phyloP scores from a whole-genome alignment of 345 rosid species.

The Eucalyptus decipiens region DNA sequence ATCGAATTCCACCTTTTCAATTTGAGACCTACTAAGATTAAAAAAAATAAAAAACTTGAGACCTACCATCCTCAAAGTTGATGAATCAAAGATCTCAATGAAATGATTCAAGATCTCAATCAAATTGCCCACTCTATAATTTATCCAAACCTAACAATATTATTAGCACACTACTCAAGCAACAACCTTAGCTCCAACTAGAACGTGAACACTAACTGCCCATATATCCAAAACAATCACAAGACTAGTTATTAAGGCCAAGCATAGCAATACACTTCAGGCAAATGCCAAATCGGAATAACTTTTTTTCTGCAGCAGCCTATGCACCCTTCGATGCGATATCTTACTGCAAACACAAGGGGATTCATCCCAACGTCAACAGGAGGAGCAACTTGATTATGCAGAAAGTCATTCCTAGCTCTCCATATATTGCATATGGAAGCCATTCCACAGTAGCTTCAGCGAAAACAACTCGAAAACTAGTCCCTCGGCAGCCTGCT shows the following conservation, averaged over 20 bases:
- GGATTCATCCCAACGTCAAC: neutral
- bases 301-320: neutral
- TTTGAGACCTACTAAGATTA: too few relatives aligned
- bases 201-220: neutral
- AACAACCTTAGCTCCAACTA: neutral
- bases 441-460: neutral
- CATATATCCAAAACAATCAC: neutral
- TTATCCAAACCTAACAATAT: too few relatives aligned
- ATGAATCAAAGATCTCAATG: too few relatives aligned
- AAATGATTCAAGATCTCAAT: too few relatives aligned
- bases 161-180: neutral
- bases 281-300: neutral
- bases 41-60: too few relatives aligned
- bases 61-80: too few relatives aligned
- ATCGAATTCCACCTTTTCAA: too few relatives aligned
- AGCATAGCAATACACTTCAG: neutral
- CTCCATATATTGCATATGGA: neutral
- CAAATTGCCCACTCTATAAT: too few relatives aligned
- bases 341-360: too few relatives aligned
- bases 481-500: accelerated
- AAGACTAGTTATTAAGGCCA: neutral
- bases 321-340: neutral
- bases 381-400: neutral
- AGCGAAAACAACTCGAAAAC: neutral
- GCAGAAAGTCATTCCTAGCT: neutral